Base-by-base conservation (phyloP, 164 flowering plant genomes). In the Aristolochia contorta region DNA sequence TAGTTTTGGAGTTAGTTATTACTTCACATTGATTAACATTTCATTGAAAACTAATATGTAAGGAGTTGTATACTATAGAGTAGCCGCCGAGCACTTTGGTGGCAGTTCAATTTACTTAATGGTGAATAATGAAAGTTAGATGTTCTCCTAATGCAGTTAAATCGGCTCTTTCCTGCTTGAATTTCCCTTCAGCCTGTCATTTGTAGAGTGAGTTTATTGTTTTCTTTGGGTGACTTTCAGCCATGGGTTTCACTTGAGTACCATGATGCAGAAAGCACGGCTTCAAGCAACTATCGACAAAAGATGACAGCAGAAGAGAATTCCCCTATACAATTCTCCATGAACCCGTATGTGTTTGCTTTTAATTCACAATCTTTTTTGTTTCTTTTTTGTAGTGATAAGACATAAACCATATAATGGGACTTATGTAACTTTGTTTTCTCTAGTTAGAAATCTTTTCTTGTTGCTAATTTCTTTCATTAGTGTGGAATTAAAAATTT, bases 191-290 rank as follows among this genome's bases (percentile, higher is more conserved):
- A n/a, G 7, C 18, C 25, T 27, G 16, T 16, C 16, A 15, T 16
- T 16, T 23, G 18, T 56, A n/a, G 16, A 21, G 30, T 22, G 21
- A 49, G 3, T 37, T 8, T 21, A 24, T 50, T 3, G 4, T 23
- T 7, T 46, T 21, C 2, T 25, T 46, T 10, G 37, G 16, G 55
- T 52, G 30, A 16, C 41, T 65, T 59, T 25, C 80, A 87, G 92
- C 24, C 67, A 33, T 86, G 91, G 90, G 57, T 86, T 67, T 74
- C 82, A 45, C 88, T 86, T 24, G 79, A 76, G 66, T 91, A 82
- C 71, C 81, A 82, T 77, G 71, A 79, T 45, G 61, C 75, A 18
- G 70, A 64, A 63, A 83, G 82, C 75, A 77, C 71, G 19, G 48
- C 68, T 19, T 75, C 89, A 51, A 54, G 66, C 12, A 68, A 25